Evolutionary conservation across 352 stramenopile genomes (phyloP).

Genomic region (Globisporangium solare): DNA sequence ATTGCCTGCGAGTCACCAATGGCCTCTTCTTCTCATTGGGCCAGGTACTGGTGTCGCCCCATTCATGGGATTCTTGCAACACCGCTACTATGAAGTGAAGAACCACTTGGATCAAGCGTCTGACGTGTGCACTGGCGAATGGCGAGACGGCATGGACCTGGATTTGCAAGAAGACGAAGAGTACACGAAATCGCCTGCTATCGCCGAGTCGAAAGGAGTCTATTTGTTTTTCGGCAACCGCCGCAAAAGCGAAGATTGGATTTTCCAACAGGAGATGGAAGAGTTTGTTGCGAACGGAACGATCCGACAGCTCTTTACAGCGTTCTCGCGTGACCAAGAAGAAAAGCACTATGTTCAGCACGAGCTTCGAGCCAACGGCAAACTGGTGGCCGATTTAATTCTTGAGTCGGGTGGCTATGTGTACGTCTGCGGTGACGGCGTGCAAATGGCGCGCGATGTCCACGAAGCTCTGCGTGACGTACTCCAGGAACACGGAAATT

Average conservation of each 20-base stretch:
- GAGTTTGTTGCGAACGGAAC: slow-evolving; percentile 64
- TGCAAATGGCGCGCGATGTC: slow-evolving; percentile 94
- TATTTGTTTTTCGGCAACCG: slow-evolving; percentile 96
- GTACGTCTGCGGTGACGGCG: slow-evolving; percentile 95
- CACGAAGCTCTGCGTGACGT: slow-evolving; percentile 80
- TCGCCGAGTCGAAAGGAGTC: slow-evolving; percentile 44
- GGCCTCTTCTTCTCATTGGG: slow-evolving; percentile 93
- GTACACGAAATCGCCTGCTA: slow-evolving; percentile 19
- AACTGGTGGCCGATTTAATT: slow-evolving; percentile 71
- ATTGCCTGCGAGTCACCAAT: slow-evolving; percentile 73
- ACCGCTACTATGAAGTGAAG: slow-evolving; percentile 55
- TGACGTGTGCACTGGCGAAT: slow-evolving; percentile 60
- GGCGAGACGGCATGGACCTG: slow-evolving; percentile 64
- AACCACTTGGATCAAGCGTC: slow-evolving; percentile 17
- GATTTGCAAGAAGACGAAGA: slow-evolving; percentile 41
- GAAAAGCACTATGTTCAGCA: slow-evolving; percentile 95
- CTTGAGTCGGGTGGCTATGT: slow-evolving; percentile 75
- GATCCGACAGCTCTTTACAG: slow-evolving; percentile 80
- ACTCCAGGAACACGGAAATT: slow-evolving; percentile 58
- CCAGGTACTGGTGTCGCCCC: slow-evolving; percentile 95
- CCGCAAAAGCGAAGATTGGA: slow-evolving; percentile 83
- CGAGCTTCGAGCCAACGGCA: slow-evolving; percentile 52
- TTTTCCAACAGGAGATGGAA: slow-evolving; percentile 89
- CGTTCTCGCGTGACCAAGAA: slow-evolving; percentile 89
- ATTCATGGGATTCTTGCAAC: slow-evolving; percentile 95